Percentiles rank a stretch among this genome's conserved stretches.
Evolutionary conservation across 208 protist genomes (phyloP).

Genomic region (Tritrichomonas foetus): DNA sequence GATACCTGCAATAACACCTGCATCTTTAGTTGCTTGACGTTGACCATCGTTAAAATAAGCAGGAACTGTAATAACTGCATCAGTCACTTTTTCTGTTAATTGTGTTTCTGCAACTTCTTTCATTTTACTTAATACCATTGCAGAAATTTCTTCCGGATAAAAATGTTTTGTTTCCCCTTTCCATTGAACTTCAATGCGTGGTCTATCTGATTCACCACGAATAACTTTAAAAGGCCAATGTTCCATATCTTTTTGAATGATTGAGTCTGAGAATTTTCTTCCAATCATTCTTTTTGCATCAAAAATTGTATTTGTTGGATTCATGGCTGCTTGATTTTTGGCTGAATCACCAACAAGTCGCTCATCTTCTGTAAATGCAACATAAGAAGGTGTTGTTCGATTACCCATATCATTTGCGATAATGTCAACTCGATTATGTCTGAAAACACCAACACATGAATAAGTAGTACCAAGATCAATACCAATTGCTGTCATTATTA

Average conservation of each 20-base stretch:
- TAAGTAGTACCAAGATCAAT: constrained; percentile 44
- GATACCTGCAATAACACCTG: constrained; percentile 69
- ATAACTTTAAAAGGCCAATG: constrained; percentile 77
- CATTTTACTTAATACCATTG: too few species aligned
- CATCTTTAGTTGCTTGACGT: constrained; percentile 72
- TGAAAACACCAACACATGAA: constrained; percentile 65
- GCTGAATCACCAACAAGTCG: constrained; percentile 75
- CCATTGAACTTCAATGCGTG: constrained; percentile 68
- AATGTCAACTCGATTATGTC: constrained; percentile 73
- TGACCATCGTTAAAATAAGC: too few species aligned
- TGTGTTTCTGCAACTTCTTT: too few species aligned
- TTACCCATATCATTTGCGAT: constrained; percentile 90
- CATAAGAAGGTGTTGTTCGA: constrained; percentile 78
- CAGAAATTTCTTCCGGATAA: constrained; percentile 84
- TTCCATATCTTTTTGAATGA: constrained; percentile 62
- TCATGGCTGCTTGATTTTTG: constrained; percentile 75
- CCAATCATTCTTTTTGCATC: constrained; percentile 63
- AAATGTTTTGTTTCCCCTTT: constrained; percentile 68
- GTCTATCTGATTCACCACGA: constrained; percentile 65
- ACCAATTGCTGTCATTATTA: neutral
- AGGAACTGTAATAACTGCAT: constrained; percentile 88
- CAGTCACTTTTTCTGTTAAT: constrained; percentile 40
- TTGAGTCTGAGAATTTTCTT: constrained; percentile 64
- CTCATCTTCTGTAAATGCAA: constrained; percentile 77
- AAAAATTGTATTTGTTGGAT: constrained; percentile 80